Conservation (phyloP, 1,284 basidiomycete genomes). For the Cerrena zonata region DNA sequence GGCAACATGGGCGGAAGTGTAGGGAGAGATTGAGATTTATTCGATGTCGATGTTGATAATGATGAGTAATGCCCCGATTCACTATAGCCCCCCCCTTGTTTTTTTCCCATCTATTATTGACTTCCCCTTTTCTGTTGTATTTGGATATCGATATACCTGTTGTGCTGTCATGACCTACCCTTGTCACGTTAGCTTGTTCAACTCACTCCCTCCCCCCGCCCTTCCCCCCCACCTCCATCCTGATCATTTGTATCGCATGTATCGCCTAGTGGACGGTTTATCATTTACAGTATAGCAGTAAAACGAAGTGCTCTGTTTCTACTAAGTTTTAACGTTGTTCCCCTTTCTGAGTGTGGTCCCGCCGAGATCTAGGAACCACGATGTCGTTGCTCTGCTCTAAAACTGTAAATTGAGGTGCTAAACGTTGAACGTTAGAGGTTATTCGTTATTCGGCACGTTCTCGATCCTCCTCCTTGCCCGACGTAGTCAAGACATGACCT, state of each 20-base stretch:
- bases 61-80: slow-evolving; percentile 19
- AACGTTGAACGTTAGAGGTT: too few species aligned
- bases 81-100: slow-evolving; percentile 16
- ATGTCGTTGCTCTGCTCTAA: slow-evolving; percentile 5
- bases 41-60: slow-evolving; percentile 17
- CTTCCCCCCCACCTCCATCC: too few species aligned
- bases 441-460: slow-evolving; percentile 17
- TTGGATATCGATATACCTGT: slow-evolving; percentile 38
- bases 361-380: neutral
- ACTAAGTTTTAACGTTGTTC: neutral
- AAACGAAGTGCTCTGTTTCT: too few species aligned
- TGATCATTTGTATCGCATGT: too few species aligned
- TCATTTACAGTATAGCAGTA: neutral
- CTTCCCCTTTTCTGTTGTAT: slow-evolving; percentile 42
- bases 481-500: slow-evolving; percentile 53
- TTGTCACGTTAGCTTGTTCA: too few species aligned
- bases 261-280: neutral
- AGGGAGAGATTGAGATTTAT: slow-evolving; percentile 21
- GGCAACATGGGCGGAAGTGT: slow-evolving; percentile 69
- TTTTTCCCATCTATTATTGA: slow-evolving; percentile 19
- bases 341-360: neutral
- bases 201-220: too few species aligned
- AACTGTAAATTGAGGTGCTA: slow-evolving; percentile 10
- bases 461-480: slow-evolving; percentile 9
- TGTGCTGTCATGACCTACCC: slow-evolving; percentile 24